These are phyloP conservation scores for Nannochloropsis granulata DNA, from an alignment of 108 stramenopile species.

Conservation along the genomic window DNA sequence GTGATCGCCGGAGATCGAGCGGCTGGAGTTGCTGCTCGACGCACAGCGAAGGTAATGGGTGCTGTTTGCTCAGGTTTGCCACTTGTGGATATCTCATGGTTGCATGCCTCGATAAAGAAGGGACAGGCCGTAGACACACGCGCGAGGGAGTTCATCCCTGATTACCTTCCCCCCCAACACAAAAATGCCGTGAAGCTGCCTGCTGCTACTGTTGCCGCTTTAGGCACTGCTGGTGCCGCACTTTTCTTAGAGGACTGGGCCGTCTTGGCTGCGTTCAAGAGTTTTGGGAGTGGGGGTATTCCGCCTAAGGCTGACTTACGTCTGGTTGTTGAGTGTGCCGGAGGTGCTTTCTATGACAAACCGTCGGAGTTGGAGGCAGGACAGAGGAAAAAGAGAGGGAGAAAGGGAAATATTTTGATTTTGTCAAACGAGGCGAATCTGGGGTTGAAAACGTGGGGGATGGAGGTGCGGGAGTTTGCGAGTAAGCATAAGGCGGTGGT, in stretches of 20 bases:
- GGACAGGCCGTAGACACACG: background rate
- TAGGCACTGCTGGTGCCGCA: too few relatives aligned
- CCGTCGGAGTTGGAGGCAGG: background rate
- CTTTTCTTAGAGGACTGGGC: background rate
- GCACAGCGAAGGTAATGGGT: background rate
- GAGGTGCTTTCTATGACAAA: background rate
- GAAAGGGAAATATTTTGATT: background rate
- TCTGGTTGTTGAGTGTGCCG: background rate
- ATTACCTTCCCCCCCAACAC: background rate
- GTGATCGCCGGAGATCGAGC: background rate
- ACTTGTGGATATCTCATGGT: background rate
- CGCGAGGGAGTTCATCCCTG: background rate
- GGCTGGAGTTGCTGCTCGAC: background rate
- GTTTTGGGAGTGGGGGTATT: background rate
- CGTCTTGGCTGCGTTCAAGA: background rate
- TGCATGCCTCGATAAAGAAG: background rate
- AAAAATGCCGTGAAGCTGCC: background rate
- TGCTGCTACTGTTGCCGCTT: too few relatives aligned
- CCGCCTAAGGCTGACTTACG: background rate
- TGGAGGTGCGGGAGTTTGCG: background rate
- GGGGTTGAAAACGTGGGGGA: background rate
- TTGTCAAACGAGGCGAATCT: background rate
- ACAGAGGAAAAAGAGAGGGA: background rate
- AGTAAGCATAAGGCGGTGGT: background rate
- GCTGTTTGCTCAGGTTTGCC: background rate